Evolutionary conservation across 441 rosid species (phyloP), one percentile per base, ranked within the genome.

Genomic region (Pelargonium myrrhifolium): DNA sequence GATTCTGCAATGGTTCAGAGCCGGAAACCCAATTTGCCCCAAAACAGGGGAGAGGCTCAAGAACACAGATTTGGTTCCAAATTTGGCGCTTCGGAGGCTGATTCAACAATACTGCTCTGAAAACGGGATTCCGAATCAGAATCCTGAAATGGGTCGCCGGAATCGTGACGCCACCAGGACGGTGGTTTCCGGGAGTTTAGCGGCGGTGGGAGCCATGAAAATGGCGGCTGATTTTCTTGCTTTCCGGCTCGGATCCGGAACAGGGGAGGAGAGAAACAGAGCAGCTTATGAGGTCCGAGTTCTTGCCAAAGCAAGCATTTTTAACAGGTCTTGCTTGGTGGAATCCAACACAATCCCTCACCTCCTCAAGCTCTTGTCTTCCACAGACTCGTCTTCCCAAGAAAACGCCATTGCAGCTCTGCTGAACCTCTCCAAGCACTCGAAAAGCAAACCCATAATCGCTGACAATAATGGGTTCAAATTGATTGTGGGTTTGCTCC

Each of bases 1-100:
- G 3, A 90, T 90, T 39, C 49, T 77, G 58, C 87, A 82, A 55
- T 93, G 93, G 97, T 83, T 92, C 68, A 42, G 80, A 21, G 74
- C 88, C 10, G 93, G 98, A 65, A 88, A 88, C 65, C 65, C 74
- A 2, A 87, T 83, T 0, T 90, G 98, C 73, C 98, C 96, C 43
- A 88, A 74, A 39, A 92, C 93, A 0, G 92, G 93, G 6, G 79
- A 87, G 75, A 85, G 22, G 68, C 80, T 92, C 9, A 51, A 15
- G 51, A 82, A 63, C 67, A 75, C 58, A 9, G 83, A 71, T 11
- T 14, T 90, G 11, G 77, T 87, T 0, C 86, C 84, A 1, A 93
- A 90, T 81, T 68, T 78, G 20, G 82, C 79, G 0, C 55, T 90
- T 39, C 86, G 78, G 82, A 81, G 84, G 72, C 45, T 88, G 43